Conservation (phyloP, 805 yeast genomes). For the Lipomyces kockii region DNA sequence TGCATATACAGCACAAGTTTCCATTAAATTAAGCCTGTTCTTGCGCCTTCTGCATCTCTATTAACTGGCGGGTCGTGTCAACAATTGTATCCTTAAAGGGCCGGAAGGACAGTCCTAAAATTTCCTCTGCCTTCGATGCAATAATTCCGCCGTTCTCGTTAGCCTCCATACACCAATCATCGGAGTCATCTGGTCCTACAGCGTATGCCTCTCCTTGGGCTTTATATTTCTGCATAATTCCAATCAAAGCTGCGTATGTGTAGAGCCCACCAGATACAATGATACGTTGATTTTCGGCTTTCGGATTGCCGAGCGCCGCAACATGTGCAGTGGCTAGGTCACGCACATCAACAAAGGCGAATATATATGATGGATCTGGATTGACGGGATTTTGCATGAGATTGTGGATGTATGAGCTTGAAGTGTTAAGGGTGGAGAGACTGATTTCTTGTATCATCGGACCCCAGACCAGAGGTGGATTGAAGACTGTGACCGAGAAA, state of each 20-base stretch:
- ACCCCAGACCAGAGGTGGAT: conserved; percentile 43
- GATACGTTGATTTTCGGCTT: conserved; percentile 22
- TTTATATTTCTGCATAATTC: conserved; percentile 9
- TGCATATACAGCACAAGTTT: too few species aligned
- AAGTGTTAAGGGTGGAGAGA: conserved; percentile 44
- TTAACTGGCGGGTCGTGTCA: conserved; percentile 52
- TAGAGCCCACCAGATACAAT: conserved; percentile 17
- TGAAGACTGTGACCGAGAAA: conserved; percentile 39
- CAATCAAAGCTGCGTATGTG: conserved; percentile 10
- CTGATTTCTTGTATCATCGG: conserved; percentile 40
- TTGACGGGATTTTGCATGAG: conserved; percentile 39
- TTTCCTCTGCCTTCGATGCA: conserved; percentile 46
- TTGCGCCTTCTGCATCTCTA: conserved; percentile 39
- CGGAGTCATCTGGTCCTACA: conserved; percentile 28
- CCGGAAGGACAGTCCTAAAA: conserved; percentile 50
- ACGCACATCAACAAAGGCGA: conserved; percentile 56
- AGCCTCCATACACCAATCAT: conserved; percentile 37
- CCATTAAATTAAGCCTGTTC: not conserved
- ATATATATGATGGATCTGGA: conserved; percentile 14
- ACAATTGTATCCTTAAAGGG: conserved; percentile 49
- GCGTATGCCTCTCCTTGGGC: conserved; percentile 18
- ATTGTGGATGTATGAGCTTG: conserved; percentile 45
- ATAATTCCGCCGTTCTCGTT: conserved; percentile 43
- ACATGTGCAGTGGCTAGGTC: conserved; percentile 66
- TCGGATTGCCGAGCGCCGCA: conserved; percentile 47